Base-by-base conservation (phyloP, 768 basidiomycete species). In the Trametes punicea region DNA sequence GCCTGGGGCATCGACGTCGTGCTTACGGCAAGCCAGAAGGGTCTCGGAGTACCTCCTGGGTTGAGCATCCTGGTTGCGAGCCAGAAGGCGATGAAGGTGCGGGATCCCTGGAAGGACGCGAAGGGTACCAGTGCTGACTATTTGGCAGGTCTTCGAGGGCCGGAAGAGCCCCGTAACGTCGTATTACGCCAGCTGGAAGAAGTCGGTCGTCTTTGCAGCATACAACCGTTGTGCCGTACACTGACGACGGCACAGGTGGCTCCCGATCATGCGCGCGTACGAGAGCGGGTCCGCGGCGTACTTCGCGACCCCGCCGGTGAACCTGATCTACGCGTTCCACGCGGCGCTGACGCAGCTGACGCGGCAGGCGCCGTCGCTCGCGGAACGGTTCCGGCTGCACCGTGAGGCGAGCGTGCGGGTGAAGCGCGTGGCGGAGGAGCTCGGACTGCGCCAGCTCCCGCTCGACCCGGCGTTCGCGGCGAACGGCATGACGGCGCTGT, bases 281-380 rank as follows among this genome's bases (percentile, higher is more conserved):
- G 94, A 98, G 74, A 72, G 74, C 55, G 90, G 90, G 56, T 73
- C 73, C 10, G 78, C 92, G 0, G 86, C 87, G 18, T 98, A 98
- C 77, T 98, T 98, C 71, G 96, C 95, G 7, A 98, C 94, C 0
- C 91, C 93, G 2, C 94, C 93, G 7, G 90, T 95, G 56, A 96
- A 97, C 74, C 83, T 99, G 62, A 84, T 98, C 66, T 90, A 93
- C 70, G 91, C 97, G 2, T 91, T 90, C 70, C 84, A 88, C 65
- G 80, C 83, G n/a, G 88, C 94, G 8, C 81, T 99, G 48, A 70
- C 71, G 23, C 77, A 81, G 58, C 92, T 99, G 71, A 86, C 82
- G 6, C 76, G 77, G 64, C 74, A 73, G 6, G 63, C 76, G 1
- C 78, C 83, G 2, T 83, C 90, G 1, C 80, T 98, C 33, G 78